Evolutionary conservation across 2,329 filamentous ascomycete genomes (phyloP).

Genomic region (Scortechinia acanthostroma): DNA sequence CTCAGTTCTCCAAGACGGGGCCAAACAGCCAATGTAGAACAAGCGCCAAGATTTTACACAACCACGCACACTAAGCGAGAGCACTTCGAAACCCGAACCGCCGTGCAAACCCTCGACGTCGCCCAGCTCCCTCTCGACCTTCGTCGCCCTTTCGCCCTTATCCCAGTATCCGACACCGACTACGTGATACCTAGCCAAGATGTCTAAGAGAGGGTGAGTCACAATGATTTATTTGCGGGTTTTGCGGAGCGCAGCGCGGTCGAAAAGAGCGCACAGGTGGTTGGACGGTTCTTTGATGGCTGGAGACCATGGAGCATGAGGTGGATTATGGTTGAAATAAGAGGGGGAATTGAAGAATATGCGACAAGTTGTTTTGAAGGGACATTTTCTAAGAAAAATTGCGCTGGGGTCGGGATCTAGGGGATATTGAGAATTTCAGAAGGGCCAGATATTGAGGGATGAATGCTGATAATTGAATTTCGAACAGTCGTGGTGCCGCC

Average conservation of each 20-base stretch:
- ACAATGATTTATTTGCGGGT: not conserved
- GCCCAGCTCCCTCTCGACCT: not conserved
- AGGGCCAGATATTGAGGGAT: too few relatives aligned
- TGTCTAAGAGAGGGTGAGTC: slow-evolving; percentile 3
- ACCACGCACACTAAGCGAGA: slow-evolving; percentile 1
- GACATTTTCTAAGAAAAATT: not conserved
- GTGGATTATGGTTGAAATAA: too few relatives aligned
- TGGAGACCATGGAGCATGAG: too few relatives aligned
- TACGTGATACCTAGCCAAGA: not conserved
- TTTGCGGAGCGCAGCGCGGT: not conserved
- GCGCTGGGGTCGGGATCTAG: not conserved
- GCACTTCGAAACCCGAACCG: not conserved
- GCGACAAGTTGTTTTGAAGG: too few relatives aligned
- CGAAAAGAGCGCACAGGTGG: not conserved
- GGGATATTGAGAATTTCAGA: too few relatives aligned
- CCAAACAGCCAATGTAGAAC: not conserved
- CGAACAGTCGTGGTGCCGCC: slow-evolving; percentile 54
- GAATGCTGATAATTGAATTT: too few relatives aligned
- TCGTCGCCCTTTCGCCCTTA: not conserved
- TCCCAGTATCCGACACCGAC: not conserved
- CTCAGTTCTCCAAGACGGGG: not conserved
- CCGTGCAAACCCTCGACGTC: not conserved
- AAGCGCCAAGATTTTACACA: slow-evolving; percentile 1
- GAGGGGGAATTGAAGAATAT: too few relatives aligned
- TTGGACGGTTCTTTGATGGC: too few relatives aligned